These are phyloP conservation scores for Astragalus glycyphyllos DNA, from an alignment of 306 rosid species.

Conservation along the genomic window DNA sequence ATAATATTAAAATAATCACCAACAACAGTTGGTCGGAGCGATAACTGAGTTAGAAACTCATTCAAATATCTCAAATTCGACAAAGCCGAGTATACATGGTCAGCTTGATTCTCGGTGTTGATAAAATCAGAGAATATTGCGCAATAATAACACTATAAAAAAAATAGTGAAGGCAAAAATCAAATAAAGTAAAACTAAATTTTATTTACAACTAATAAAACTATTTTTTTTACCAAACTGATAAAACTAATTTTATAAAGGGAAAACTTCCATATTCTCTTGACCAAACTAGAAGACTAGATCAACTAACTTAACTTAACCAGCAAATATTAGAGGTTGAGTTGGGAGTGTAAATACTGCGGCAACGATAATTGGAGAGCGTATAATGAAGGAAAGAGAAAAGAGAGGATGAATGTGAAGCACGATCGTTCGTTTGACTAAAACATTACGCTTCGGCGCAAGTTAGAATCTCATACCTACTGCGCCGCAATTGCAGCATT, in stretches of 20 bases:
- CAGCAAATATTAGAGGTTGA: constrained; percentile 14
- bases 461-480: no score
- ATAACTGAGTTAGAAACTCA: no score
- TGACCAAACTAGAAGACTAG: constrained; percentile 35
- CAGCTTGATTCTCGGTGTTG: no score
- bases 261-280: constrained; percentile 3
- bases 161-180: background rate
- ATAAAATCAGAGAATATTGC: no score
- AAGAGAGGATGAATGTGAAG: background rate
- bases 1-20: no score
- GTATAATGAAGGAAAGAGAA: background rate
- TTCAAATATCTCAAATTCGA: no score
- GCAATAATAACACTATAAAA: background rate
- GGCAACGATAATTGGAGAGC: background rate
- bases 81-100: no score
- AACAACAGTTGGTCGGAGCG: no score
- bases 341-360: background rate
- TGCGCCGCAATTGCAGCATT: constrained; percentile 55
- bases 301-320: constrained; percentile 52
- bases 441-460: background rate
- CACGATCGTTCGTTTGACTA: background rate
- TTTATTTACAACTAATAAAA: no score
- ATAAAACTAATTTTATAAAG: background rate
- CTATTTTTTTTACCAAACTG: no score
- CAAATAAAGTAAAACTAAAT: background rate